Conservation (phyloP, 495 filamentous ascomycete species). For the Aspergillus egyptiacus region DNA sequence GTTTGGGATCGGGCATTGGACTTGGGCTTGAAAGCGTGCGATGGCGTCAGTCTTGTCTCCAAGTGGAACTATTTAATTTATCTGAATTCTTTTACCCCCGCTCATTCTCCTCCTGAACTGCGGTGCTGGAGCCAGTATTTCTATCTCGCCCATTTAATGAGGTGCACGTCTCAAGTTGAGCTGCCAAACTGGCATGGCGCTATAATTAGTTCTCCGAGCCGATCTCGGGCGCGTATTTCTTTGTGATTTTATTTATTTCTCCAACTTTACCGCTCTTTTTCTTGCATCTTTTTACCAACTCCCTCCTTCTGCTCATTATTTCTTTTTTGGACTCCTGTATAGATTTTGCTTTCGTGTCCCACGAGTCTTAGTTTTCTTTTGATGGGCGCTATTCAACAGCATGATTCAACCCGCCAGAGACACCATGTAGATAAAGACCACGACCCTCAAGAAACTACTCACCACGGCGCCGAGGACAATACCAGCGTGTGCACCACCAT, state of each 20-base stretch:
- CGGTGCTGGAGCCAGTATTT: background rate
- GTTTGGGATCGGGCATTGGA: constrained; percentile 4
- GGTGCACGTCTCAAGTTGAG: background rate
- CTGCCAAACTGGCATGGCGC: constrained; percentile 6
- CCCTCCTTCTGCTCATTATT: background rate
- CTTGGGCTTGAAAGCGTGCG: constrained; percentile 4
- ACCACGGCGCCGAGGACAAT: constrained; percentile 18
- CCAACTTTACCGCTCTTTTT: constrained; percentile 1
- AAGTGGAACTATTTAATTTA: constrained; percentile 9
- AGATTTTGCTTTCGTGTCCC: background rate
- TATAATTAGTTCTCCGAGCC: background rate
- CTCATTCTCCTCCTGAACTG: background rate
- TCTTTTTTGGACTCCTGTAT: background rate
- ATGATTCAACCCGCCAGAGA: constrained; percentile 1
- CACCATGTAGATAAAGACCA: constrained; percentile 18
- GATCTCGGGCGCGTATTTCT: background rate
- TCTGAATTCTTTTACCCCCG: background rate
- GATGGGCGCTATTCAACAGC: constrained; percentile 13
- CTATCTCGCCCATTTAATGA: background rate
- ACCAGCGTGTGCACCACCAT: constrained; percentile 18
- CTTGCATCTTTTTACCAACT: no score
- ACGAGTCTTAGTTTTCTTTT: background rate
- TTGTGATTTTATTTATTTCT: background rate
- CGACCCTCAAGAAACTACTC: background rate
- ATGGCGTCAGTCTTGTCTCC: constrained; percentile 11